Percentiles rank a stretch among this genome's conserved stretches.
phyloP scores from a whole-genome alignment of 495 filamentous ascomycete genomes.

The Eremomyces bilateralis region DNA sequence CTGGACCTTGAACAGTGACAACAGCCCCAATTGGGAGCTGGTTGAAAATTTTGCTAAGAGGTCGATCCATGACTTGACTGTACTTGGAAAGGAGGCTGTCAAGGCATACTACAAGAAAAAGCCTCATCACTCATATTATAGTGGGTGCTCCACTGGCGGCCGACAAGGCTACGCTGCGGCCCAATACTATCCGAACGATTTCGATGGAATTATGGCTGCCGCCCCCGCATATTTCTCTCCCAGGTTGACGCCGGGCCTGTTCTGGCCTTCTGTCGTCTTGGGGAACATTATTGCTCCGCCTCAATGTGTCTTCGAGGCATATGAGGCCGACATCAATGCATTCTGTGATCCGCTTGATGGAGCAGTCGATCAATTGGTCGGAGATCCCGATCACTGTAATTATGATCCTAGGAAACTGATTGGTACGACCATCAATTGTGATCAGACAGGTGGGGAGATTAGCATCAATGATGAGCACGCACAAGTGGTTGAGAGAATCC shows the following conservation, averaged over 20 bases:
- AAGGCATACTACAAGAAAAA: not conserved
- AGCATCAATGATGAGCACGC: too few relatives aligned
- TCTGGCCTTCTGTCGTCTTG: too few relatives aligned
- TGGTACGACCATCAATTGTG: not conserved
- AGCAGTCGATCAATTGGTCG: slow-evolving; percentile 4
- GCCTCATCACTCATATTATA: not conserved
- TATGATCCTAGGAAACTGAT: slow-evolving; percentile 3
- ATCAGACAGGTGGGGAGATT: too few relatives aligned
- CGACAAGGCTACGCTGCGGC: slow-evolving; percentile 1
- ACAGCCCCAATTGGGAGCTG: slow-evolving; percentile 1
- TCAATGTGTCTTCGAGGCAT: slow-evolving; percentile 10
- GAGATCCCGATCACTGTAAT: slow-evolving; percentile 1
- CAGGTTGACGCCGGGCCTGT: too few relatives aligned
- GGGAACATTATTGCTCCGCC: slow-evolving; percentile 4
- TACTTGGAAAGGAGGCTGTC: not conserved
- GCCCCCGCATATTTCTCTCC: too few relatives aligned
- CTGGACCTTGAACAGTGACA: too few relatives aligned
- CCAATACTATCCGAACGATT: slow-evolving; percentile 1
- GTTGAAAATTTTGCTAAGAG: not conserved
- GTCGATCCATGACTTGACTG: not conserved
- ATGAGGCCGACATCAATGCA: slow-evolving; percentile 1
- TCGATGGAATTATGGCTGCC: not conserved
- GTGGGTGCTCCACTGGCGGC: slow-evolving; percentile 2
- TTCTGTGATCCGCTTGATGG: slow-evolving; percentile 6
- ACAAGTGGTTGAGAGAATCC: too few relatives aligned